These are phyloP conservation scores for Colletotrichum falcatum DNA, from an alignment of 2,329 filamentous ascomycete genomes.

Conservation along the genomic window DNA sequence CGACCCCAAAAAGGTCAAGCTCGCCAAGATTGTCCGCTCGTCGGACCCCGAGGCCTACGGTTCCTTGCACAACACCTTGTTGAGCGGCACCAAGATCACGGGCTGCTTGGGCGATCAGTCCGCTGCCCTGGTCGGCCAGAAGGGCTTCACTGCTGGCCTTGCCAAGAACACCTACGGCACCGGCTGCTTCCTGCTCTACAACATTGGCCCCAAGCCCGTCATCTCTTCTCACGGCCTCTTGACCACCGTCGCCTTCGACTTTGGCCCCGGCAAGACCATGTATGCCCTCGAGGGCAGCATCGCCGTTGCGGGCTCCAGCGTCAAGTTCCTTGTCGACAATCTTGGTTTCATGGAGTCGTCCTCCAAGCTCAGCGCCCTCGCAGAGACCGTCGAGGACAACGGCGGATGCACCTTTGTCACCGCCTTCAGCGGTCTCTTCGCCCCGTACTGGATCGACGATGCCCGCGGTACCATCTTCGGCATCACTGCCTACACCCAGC, in stretches of 20 bases:
- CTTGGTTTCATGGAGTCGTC: slow-evolving; percentile 65
- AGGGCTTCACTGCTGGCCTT: slow-evolving; percentile 78
- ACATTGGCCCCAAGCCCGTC: slow-evolving; percentile 82
- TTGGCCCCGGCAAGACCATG: slow-evolving; percentile 73
- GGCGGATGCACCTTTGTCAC: slow-evolving; percentile 84
- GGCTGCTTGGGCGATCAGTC: slow-evolving; percentile 87
- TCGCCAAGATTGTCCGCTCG: slow-evolving; percentile 83
- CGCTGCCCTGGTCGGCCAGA: slow-evolving; percentile 82
- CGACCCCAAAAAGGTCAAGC: slow-evolving; percentile 74
- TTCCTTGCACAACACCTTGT: slow-evolving; percentile 66
- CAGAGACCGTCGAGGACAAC: slow-evolving; percentile 70
- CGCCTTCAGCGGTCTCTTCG: slow-evolving; percentile 84
- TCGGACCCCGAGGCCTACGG: slow-evolving; percentile 79
- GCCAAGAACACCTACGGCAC: slow-evolving; percentile 92
- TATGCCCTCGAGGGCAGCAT: slow-evolving; percentile 84
- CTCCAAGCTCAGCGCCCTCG: slow-evolving; percentile 58
- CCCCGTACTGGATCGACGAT: slow-evolving; percentile 88
- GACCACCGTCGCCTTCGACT: slow-evolving; percentile 82
- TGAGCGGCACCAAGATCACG: slow-evolving; percentile 77
- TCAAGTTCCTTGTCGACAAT: slow-evolving; percentile 75
- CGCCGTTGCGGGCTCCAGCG: slow-evolving; percentile 80
- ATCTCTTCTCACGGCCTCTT: slow-evolving; percentile 82
- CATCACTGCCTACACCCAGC: slow-evolving; percentile 81
- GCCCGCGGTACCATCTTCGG: slow-evolving; percentile 84
- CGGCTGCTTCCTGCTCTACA: slow-evolving; percentile 86